Percentiles rank a stretch among this genome's conserved stretches.
Evolutionary conservation across 495 filamentous ascomycete genomes (phyloP).

Genomic region (Tuber brumale): DNA sequence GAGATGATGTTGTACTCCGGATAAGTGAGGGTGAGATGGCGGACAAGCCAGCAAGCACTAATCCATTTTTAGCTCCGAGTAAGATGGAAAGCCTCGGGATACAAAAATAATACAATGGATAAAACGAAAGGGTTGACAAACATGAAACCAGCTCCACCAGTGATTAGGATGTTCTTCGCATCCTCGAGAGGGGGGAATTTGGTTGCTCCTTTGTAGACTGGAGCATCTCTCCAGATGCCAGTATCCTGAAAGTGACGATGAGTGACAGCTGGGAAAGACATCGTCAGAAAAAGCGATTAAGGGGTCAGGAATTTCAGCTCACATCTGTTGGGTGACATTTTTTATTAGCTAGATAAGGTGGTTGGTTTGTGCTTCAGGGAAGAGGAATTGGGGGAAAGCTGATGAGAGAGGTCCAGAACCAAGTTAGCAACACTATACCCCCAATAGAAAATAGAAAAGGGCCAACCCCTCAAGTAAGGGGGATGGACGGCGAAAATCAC

Average conservation of each 20-base stretch:
- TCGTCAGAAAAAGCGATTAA: background rate
- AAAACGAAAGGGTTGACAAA: constrained; percentile 41
- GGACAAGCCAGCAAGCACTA: constrained; percentile 65
- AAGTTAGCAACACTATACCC: background rate
- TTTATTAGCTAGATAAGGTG: background rate
- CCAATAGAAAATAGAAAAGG: background rate
- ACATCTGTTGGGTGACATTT: background rate
- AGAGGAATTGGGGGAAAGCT: background rate
- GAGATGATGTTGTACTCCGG: constrained; percentile 65
- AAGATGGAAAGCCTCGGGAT: background rate
- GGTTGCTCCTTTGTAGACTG: constrained; percentile 57
- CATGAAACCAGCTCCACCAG: constrained; percentile 69
- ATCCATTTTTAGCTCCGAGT: constrained; percentile 14
- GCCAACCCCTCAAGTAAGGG: background rate
- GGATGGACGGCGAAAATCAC: background rate
- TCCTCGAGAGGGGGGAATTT: constrained; percentile 57
- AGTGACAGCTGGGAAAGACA: constrained; percentile 2
- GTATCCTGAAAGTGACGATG: constrained; percentile 17
- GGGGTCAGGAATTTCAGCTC: background rate
- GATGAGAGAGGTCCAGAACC: background rate
- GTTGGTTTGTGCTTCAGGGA: background rate
- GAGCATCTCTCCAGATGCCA: constrained; percentile 56
- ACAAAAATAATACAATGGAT: background rate
- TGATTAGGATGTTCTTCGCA: constrained; percentile 66
- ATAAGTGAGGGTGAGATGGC: constrained; percentile 62